Evolutionary conservation across 306 rosid genomes (phyloP).

Genomic region (Vigna radiata): DNA sequence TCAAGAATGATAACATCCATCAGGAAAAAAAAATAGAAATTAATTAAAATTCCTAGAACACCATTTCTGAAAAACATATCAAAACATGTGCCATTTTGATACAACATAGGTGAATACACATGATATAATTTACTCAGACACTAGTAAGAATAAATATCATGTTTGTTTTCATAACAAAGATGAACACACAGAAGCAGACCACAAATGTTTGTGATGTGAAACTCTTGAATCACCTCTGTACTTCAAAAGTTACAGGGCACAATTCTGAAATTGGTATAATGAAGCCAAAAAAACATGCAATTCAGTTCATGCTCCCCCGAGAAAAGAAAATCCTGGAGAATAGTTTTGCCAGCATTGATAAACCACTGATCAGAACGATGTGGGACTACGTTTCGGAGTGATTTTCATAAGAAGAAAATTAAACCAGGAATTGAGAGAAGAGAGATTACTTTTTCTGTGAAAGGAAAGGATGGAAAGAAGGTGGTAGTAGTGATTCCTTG

Average conservation of each 20-base stretch:
- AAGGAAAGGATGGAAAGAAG: not conserved
- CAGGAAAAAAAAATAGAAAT: not conserved
- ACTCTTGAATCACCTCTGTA: conserved; percentile 10
- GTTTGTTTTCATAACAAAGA: not conserved
- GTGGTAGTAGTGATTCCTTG: conserved; percentile 28
- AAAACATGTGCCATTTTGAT: conserved; percentile 2
- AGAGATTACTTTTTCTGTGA: conserved; percentile 38
- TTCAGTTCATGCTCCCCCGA: not conserved
- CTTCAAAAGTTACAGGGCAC: conserved; percentile 23
- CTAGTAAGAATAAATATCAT: not conserved
- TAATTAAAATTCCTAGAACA: not conserved
- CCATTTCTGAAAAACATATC: conserved; percentile 21
- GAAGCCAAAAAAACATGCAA: conserved; percentile 11
- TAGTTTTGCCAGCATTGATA: no score
- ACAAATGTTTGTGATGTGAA: not conserved
- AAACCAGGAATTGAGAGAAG: conserved; percentile 5
- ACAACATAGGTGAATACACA: not conserved
- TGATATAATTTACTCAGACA: not conserved
- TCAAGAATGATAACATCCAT: not conserved
- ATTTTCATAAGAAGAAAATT: not conserved
- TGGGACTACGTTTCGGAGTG: not conserved
- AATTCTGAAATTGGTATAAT: not conserved
- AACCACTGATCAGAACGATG: not conserved
- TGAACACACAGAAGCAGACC: not conserved
- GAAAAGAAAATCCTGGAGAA: conserved; percentile 1